phyloP scores from a whole-genome alignment of 257 asterid genomes.

The Nicotiana otophora region DNA sequence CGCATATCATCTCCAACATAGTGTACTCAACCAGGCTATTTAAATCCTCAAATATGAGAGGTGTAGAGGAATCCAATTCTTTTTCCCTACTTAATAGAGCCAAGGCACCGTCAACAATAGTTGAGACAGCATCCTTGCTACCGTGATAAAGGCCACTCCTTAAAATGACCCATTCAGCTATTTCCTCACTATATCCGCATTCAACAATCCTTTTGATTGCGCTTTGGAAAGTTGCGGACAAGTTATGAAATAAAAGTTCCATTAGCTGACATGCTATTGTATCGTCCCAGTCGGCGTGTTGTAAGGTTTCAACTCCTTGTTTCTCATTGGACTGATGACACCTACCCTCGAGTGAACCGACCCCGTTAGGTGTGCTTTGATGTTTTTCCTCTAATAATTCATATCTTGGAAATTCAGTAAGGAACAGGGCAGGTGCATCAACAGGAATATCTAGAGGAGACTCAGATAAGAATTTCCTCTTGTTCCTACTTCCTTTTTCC shows the following conservation, averaged over 20 bases:
- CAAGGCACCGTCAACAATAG: slow-evolving; percentile 63
- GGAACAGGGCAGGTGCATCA: slow-evolving; percentile 33
- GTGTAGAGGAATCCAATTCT: slow-evolving; percentile 25
- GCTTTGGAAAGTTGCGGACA: slow-evolving; percentile 31
- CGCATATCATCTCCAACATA: slow-evolving; percentile 54
- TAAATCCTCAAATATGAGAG: slow-evolving; percentile 43
- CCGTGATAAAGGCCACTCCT: slow-evolving; percentile 56
- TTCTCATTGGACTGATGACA: slow-evolving; percentile 25
- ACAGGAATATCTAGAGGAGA: slow-evolving; percentile 25
- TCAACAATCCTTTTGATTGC: slow-evolving; percentile 58
- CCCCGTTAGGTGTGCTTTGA: slow-evolving; percentile 22
- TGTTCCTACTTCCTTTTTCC: slow-evolving; percentile 58
- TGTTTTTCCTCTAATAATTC: slow-evolving; percentile 50
- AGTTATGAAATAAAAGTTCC: slow-evolving; percentile 40
- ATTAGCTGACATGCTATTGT: slow-evolving; percentile 46
- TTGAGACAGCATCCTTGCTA: slow-evolving; percentile 51
- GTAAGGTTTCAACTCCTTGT: slow-evolving; percentile 26
- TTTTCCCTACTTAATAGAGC: slow-evolving; percentile 42
- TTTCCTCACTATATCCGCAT: slow-evolving; percentile 48
- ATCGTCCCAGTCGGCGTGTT: slow-evolving; percentile 56
- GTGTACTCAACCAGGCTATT: slow-evolving; percentile 55
- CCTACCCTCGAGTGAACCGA: slow-evolving; percentile 31
- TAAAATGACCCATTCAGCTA: slow-evolving; percentile 65
- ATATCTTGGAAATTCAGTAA: slow-evolving; percentile 51
- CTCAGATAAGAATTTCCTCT: slow-evolving; percentile 64